Evolutionary conservation across 1,284 basidiomycete genomes (phyloP).

Genomic region (Boletus hoseneyae): DNA sequence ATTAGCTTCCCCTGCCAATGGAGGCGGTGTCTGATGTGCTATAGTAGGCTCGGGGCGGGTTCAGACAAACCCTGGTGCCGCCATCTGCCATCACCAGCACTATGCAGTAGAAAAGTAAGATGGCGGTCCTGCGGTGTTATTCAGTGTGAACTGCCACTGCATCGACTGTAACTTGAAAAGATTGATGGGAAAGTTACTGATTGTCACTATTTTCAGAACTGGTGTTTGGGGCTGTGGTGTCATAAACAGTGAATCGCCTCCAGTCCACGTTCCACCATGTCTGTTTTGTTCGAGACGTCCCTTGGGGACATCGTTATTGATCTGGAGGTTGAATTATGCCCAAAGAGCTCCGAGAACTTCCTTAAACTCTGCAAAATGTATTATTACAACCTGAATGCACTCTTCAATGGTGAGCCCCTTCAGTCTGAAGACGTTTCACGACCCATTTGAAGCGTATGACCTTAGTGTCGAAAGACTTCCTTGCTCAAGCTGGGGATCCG

Average conservation of each 20-base stretch:
- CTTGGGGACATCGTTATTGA: conserved; percentile 96
- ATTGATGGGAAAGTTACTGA: no score
- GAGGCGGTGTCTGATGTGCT: no score
- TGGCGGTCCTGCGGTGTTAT: no score
- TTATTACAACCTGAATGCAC: conserved; percentile 94
- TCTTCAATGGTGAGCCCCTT: conserved; percentile 82
- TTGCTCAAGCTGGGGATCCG: conserved; percentile 94
- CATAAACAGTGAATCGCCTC: no score
- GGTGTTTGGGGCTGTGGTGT: conserved; percentile 1
- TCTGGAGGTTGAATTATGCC: conserved; percentile 88
- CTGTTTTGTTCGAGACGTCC: conserved; percentile 94
- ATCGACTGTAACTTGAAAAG: no score
- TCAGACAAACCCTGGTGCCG: no score
- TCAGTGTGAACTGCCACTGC: no score
- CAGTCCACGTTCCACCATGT: conserved; percentile 64
- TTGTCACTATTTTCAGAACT: no score
- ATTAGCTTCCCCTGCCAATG: no score
- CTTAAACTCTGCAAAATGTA: conserved; percentile 96
- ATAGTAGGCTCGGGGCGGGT: no score
- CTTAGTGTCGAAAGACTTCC: conserved; percentile 89
- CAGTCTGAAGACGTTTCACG: conserved; percentile 4
- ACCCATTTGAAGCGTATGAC: conserved; percentile 3
- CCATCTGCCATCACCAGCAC: no score
- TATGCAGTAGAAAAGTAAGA: no score
- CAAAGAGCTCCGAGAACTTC: conserved; percentile 91